Base-by-base conservation (phyloP, 2,329 filamentous ascomycete genomes). In the Fusarium scirpi region DNA sequence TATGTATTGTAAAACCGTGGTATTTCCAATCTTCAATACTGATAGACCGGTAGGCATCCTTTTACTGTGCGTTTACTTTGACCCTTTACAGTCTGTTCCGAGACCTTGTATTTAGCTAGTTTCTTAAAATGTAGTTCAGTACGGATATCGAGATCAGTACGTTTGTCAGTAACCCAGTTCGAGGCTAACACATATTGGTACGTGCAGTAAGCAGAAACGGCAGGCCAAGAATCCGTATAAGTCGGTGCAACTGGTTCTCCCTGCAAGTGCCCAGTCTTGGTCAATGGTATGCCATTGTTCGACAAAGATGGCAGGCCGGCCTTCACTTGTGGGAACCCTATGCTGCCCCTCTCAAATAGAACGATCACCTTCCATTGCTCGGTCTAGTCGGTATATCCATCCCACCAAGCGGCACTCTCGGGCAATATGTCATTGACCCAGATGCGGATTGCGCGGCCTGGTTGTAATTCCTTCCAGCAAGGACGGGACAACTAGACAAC, bases 401-500 rank as follows among this genome's bases (percentile, higher is more conserved):
- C n/a, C 30, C 22, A 15, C 43, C 15, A 15, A 41, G 32, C 25
- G 22, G 25, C 22, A 52, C 8, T 41, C 24, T 24, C 18, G 32
- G 32, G 32, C 32, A 52, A 20, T 20, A 41, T 52, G 24, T 27
- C 32, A 41, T 41, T 16, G 49, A 16, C 22, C 20, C 34, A 15
- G 8, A 22, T 12, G 20, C 46, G 51, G 59, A 8, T 60, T 56
- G 27, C n/a, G 53, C 43, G 44, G 53, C 41, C 32, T 46, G 25
- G 49, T 24, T 44, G 15, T n/a, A 57, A 34, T 9, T 25, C 7
- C 24, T 20, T 34, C 32, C 63, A 20, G 40, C 55, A 43, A 46
- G 41, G 41, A 52, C 43, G 43, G 34, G 10, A 38, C 34, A 57
- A 18, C 51, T 41, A 58, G 53, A 57, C 53, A 34, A 41, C 32